Evolutionary conservation across 768 basidiomycete genomes (phyloP), one percentile per base, ranked within the genome.

Genomic region (Rhizopogon vinicolor): DNA sequence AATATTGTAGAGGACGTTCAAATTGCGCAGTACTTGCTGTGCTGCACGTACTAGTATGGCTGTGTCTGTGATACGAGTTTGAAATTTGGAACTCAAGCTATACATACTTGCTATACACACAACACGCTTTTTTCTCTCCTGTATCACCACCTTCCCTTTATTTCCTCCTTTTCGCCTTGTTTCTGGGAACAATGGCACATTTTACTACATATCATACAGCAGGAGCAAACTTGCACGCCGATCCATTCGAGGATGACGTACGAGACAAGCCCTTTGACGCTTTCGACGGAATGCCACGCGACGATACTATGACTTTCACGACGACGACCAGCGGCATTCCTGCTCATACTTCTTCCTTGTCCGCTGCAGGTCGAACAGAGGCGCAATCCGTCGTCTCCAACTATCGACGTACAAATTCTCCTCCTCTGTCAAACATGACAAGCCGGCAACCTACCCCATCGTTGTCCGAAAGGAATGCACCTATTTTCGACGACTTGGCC

Each of bases 181-280:
- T 48, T 60, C 67, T 62, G 57, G 58, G 33, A 60, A 52, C 46
- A 41, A 70, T 72, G 68, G 68, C 68, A 37, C 35, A 52, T 50
- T 56, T 50, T 22, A 51, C 53, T 40, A 53, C 49, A 10, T 54
- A 58, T 25, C 46, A 60, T 52, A 35, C 54, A 35, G 51, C 40
- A 43, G 33, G 55, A 50, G 60, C 53, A 39, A 42, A 28, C 18
- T 52, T 51, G 31, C 52, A 53, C 51, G 51, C 35, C 29, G 69
- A 71, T 51, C 64, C 66, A 16, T 70, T 70, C 42, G 59, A 61
- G 46, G 68, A 67, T 45, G 55, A 65, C 29, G 41, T 50, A 41
- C 58, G 55, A 31, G 59, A 64, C 43, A 63, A 63, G 5, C 68
- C 68, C 7, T 64, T 66, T 52, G 29, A 19, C 45, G 59, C 33